These are phyloP conservation scores for Adansonia gregorii DNA, from an alignment of 441 rosid genomes.

Conservation along the genomic window DNA sequence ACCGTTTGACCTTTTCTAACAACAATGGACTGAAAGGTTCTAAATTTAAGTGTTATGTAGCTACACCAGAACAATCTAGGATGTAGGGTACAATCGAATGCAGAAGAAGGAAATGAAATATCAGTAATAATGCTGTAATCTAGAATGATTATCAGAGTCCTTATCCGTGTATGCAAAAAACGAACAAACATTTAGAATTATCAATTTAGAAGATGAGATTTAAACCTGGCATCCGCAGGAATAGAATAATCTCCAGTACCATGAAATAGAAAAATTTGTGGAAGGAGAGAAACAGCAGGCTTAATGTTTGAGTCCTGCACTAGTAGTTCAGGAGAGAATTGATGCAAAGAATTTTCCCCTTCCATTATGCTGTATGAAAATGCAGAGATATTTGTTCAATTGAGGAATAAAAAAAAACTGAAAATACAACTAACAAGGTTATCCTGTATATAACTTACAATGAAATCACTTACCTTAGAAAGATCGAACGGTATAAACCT, in stretches of 20 bases:
- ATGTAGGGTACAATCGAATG: slow-evolving; percentile 5
- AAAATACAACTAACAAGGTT: neutral
- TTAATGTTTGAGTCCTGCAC: slow-evolving; percentile 63
- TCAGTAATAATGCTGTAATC: neutral
- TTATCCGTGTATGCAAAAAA: slow-evolving; percentile 15
- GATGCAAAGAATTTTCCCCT: slow-evolving; percentile 77
- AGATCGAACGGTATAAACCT: slow-evolving; percentile 81
- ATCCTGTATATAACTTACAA: neutral
- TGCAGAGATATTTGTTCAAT: slow-evolving; percentile 20
- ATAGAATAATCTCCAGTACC: slow-evolving; percentile 95
- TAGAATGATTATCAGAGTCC: neutral
- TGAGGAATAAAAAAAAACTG: neutral
- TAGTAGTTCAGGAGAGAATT: slow-evolving; percentile 82
- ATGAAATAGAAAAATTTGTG: slow-evolving; percentile 79
- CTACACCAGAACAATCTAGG: neutral
- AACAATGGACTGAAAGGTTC: slow-evolving; percentile 1
- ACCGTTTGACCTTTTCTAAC: slow-evolving; percentile 12
- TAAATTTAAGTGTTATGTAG: neutral
- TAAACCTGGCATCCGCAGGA: slow-evolving; percentile 87
- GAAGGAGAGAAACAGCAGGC: slow-evolving; percentile 66
- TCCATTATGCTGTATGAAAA: slow-evolving; percentile 79
- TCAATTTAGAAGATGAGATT: slow-evolving; percentile 13
- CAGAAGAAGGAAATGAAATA: neutral
- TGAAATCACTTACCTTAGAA: slow-evolving; percentile 53
- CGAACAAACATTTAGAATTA: slow-evolving; percentile 5